Evolutionary conservation across 148 eudicot species (phyloP).

Genomic region (Mesembryanthemum crystallinum): DNA sequence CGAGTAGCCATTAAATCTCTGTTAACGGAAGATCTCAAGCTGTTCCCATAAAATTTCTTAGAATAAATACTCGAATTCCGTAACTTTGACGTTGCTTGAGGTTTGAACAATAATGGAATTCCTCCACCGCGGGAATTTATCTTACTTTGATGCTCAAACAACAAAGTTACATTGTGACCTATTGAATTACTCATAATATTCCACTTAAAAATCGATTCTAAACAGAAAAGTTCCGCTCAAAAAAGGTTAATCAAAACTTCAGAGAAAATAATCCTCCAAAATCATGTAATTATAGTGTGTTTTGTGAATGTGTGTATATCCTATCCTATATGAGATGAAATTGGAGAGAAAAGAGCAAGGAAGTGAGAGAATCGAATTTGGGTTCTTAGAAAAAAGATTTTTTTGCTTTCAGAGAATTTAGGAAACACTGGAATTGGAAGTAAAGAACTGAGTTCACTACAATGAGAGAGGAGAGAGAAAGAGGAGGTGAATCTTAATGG

Average conservation of each 20-base stretch:
- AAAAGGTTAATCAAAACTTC: background rate
- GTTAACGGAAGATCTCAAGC: conserved; percentile 28
- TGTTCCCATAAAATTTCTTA: conserved; percentile 41
- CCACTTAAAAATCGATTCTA: background rate
- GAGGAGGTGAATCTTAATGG: no score
- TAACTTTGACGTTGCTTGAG: conserved; percentile 43
- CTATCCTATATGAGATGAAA: no score
- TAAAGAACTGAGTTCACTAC: conserved; percentile 10
- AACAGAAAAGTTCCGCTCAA: background rate
- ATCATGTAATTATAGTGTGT: background rate
- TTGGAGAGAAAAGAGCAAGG: background rate
- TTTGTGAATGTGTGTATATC: no score
- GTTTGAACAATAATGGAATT: conserved; percentile 46
- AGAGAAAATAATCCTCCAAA: background rate
- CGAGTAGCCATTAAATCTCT: conserved; percentile 37
- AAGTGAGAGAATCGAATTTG: background rate
- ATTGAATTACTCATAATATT: conserved; percentile 65
- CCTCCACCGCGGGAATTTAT: conserved; percentile 36
- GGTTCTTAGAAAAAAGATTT: background rate
- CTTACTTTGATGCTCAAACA: conserved; percentile 48
- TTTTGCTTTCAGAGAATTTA: background rate
- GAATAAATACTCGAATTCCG: conserved; percentile 44
- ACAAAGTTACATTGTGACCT: conserved; percentile 51
- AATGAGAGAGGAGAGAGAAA: background rate
- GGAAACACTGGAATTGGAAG: background rate